A percentile compares a stretch with the other conserved stretches of the same genome.
Evolutionary conservation across 2,329 filamentous ascomycete genomes (phyloP).

Genomic region (Rhynchosporium agropyri): DNA sequence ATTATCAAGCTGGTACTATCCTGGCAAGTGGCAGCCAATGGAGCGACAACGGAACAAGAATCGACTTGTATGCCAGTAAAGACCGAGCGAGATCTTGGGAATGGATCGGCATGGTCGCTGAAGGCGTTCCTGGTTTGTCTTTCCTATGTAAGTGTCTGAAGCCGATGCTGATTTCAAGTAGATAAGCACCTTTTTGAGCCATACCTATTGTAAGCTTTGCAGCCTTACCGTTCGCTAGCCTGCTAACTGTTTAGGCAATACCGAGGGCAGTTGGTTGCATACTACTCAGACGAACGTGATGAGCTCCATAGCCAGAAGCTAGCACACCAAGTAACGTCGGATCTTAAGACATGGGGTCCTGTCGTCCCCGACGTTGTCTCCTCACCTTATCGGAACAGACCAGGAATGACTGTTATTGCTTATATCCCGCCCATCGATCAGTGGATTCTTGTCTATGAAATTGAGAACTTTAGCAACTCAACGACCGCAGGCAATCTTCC

Average conservation of each 20-base stretch:
- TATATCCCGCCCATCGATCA: conserved; percentile 50
- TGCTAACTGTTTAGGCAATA: conserved; percentile 44
- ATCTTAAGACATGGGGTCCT: conserved; percentile 61
- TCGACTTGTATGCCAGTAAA: conserved; percentile 66
- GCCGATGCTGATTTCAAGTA: conserved; percentile 47
- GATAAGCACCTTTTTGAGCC: conserved; percentile 71
- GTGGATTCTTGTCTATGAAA: conserved; percentile 64
- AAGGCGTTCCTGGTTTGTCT: conserved; percentile 31
- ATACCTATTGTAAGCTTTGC: conserved; percentile 50
- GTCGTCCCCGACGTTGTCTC: conserved; percentile 64
- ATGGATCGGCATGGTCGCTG: conserved; percentile 56
- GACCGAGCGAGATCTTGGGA: conserved; percentile 62
- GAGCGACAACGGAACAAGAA: conserved; percentile 61
- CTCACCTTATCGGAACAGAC: conserved; percentile 59
- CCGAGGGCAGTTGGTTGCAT: conserved; percentile 60
- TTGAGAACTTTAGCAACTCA: not conserved
- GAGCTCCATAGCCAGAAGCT: conserved; percentile 68
- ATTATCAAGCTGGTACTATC: conserved; percentile 61
- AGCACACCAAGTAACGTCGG: conserved; percentile 61
- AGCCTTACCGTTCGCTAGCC: not conserved
- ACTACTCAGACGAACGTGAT: conserved; percentile 71
- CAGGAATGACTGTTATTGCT: conserved; percentile 66
- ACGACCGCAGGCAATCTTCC: conserved; percentile 38
- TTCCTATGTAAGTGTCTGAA: not conserved
- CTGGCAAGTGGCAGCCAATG: conserved; percentile 51